Evolutionary conservation across 2,329 filamentous ascomycete species (phyloP), one percentile per base, ranked within the genome.

Genomic region (Cladosporium sp.): DNA sequence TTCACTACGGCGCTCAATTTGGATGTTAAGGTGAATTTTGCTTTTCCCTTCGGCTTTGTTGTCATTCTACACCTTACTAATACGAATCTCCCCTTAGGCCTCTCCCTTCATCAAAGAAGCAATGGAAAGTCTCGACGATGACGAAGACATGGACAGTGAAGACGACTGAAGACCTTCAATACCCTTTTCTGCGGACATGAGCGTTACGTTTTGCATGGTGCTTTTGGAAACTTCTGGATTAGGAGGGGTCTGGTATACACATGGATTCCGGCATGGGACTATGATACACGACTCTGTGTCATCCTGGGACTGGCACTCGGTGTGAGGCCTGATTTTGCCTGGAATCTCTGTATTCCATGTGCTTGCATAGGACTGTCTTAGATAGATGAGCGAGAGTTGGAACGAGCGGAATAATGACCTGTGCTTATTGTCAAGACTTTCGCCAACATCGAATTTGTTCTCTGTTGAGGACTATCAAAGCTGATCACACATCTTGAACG

Each of bases 1-100:
- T 96, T 96, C 76, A 99, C 95, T 7, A 94, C 93, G 77, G 95
- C 95, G 21, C 82, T 98, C 74, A 97, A 97, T 78, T 81, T 99
- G 74, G 95, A 99, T 82, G 95, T 94, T 32, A 98, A 98, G 89
- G 94, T 96, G 83, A 76, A 84, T 34, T 46, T 25, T 23, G 1
- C 26, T 65, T 18, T 21, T 46, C 13, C 23, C 23, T n/a, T 8
- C 0, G 39, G 28, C 36, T 39, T 25, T 32, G 32, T 36, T 28
- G 14, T 51, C 39, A 18, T 14, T 2, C n/a, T 39, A 16, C 63
- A 43, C 43, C 34, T 34, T 63, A 26, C 32, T 64, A 14, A 58
- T 5, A 23, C 4, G 3, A 6, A 25, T 13, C 16, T 11, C 23
- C 5, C 56, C 26, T 46, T 70, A 97, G 93, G 92, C 94, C 72